These are phyloP conservation scores for Aspergillus niger DNA, from an alignment of 2,329 filamentous ascomycete species.

Conservation along the genomic window DNA sequence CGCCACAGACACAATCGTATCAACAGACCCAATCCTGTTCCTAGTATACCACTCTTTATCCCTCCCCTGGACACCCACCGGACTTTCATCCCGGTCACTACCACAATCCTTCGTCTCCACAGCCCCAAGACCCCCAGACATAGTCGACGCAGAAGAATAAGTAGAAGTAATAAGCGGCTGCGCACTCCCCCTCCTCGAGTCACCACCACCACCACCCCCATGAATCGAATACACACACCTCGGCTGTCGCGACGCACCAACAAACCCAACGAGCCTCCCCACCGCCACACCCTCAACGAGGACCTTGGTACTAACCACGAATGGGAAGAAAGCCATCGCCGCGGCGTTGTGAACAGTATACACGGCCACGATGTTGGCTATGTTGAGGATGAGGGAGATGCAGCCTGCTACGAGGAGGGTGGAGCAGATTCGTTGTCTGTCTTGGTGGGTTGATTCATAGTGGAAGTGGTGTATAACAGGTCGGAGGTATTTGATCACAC, in stretches of 20 bases:
- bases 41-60: too few species aligned
- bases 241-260: background rate
- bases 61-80: too few species aligned
- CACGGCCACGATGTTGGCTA: conserved; percentile 36
- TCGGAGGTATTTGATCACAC: conserved; percentile 43
- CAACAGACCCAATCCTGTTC: background rate
- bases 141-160: too few species aligned
- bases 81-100: too few species aligned
- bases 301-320: conserved; percentile 40
- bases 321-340: conserved; percentile 39
- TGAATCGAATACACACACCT: too few species aligned
- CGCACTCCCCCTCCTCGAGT: too few species aligned
- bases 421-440: conserved; percentile 38
- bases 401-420: conserved; percentile 49
- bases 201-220: too few species aligned
- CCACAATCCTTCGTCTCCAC: too few species aligned
- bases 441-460: conserved; percentile 20
- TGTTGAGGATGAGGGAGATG: conserved; percentile 43
- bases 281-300: background rate
- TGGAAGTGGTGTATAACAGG: conserved; percentile 47
- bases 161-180: too few species aligned
- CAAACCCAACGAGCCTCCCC: background rate
- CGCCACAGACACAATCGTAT: background rate
- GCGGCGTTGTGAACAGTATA: conserved; percentile 39
- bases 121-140: too few species aligned